phyloP scores from a whole-genome alignment of 208 protist species.

The Leishmania braziliensis region DNA sequence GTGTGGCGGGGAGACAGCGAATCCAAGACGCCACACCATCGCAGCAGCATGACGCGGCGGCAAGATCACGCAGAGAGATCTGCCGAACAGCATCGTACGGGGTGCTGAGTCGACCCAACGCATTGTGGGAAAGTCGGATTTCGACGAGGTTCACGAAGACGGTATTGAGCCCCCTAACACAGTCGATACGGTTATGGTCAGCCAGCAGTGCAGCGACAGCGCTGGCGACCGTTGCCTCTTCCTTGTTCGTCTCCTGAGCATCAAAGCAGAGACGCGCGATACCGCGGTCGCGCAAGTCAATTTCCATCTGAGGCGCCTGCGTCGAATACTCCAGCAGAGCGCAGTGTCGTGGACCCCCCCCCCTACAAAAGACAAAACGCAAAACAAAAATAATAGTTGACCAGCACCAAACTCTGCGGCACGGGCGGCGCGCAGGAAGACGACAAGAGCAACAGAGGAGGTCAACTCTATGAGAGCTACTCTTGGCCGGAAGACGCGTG shows the following conservation, averaged over 20 bases:
- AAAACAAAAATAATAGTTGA: background rate
- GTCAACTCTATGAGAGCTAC: background rate
- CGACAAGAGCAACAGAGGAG: background rate
- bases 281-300: slow-evolving; percentile 65
- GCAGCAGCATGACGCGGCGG: slow-evolving; percentile 18
- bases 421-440: background rate
- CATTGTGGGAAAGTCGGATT: slow-evolving; percentile 74
- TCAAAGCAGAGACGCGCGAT: slow-evolving; percentile 79
- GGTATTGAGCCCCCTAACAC: slow-evolving; percentile 50
- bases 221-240: slow-evolving; percentile 62
- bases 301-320: slow-evolving; percentile 49
- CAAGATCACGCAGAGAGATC: background rate
- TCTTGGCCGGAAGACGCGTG: background rate
- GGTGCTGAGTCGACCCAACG: slow-evolving; percentile 44
- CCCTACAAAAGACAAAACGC: background rate
- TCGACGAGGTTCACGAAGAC: slow-evolving; percentile 63
- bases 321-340: background rate
- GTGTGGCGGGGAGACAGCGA: slow-evolving; percentile 54
- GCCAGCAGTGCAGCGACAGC: slow-evolving; percentile 44
- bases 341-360: no score
- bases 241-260: slow-evolving; percentile 25
- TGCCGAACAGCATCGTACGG: slow-evolving; percentile 26
- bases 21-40: slow-evolving; percentile 66
- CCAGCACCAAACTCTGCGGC: background rate
- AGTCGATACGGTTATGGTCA: slow-evolving; percentile 57